phyloP scores from a whole-genome alignment of 1,284 basidiomycete species.

The Cryptococcus depauperatus region DNA sequence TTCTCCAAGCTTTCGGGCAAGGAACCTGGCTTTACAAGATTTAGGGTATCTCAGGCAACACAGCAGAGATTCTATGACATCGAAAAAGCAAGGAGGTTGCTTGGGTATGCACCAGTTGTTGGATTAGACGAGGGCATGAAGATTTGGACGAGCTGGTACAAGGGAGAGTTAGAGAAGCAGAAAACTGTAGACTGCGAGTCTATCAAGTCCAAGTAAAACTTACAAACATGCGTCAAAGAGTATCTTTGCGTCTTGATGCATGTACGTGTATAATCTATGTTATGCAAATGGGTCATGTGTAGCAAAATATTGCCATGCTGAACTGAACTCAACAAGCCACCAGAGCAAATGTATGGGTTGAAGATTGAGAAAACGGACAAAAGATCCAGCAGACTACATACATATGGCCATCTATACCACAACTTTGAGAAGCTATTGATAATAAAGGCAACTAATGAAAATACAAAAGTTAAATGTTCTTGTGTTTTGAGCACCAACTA shows the following conservation, averaged over 20 bases:
- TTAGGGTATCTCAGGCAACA: slow-evolving; percentile 65
- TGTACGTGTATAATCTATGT: background rate
- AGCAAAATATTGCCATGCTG: background rate
- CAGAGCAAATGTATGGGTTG: too few species aligned
- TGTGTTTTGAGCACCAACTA: too few species aligned
- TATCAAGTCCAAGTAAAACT: slow-evolving; percentile 31
- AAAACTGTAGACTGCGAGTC: slow-evolving; percentile 15
- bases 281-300: background rate
- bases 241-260: background rate
- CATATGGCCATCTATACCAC: too few species aligned
- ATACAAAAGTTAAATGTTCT: too few species aligned
- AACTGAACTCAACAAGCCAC: background rate
- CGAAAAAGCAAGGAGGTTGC: slow-evolving; percentile 81
- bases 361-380: too few species aligned
- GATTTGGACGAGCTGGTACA: slow-evolving; percentile 46
- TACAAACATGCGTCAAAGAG: too few species aligned
- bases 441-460: too few species aligned
- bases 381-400: too few species aligned
- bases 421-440: too few species aligned
- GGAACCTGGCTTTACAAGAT: slow-evolving; percentile 83
- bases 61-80: slow-evolving; percentile 81
- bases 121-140: slow-evolving; percentile 82
- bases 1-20: slow-evolving; percentile 67
- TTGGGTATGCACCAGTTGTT: slow-evolving; percentile 88
- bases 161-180: slow-evolving; percentile 33